Evolutionary conservation across 805 yeast genomes (phyloP).

Genomic region (Wickerhamomyces bovis): DNA sequence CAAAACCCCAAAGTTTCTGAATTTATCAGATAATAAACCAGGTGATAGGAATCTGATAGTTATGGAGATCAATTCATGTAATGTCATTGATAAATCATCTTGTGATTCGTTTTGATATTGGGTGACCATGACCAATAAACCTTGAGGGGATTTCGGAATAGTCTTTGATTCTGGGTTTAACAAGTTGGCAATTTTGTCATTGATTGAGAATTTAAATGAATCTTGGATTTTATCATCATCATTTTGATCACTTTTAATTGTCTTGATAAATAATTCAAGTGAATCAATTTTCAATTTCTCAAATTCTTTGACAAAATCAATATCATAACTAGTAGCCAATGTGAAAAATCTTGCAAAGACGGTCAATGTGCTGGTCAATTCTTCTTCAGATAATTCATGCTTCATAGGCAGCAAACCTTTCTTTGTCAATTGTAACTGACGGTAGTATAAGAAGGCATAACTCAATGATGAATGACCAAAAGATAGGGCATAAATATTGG

Average conservation of each 20-base stretch:
- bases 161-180: slow-evolving; percentile 24
- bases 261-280: slow-evolving; percentile 32
- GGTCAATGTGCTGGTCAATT: slow-evolving; percentile 27
- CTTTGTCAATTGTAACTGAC: slow-evolving; percentile 10
- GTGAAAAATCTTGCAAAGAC: slow-evolving; percentile 36
- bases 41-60: slow-evolving; percentile 39
- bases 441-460: slow-evolving; percentile 27
- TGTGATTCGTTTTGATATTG: slow-evolving; percentile 17
- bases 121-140: slow-evolving; percentile 26
- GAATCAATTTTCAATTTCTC: slow-evolving; percentile 30
- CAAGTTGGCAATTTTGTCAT: slow-evolving; percentile 26
- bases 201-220: slow-evolving; percentile 31
- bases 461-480: slow-evolving; percentile 24
- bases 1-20: slow-evolving; percentile 20
- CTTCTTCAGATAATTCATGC: slow-evolving; percentile 11
- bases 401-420: slow-evolving; percentile 8
- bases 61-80: slow-evolving; percentile 32
- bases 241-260: slow-evolving; percentile 26
- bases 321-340: slow-evolving; percentile 60
- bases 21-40: slow-evolving; percentile 21
- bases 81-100: slow-evolving; percentile 9
- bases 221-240: slow-evolving; percentile 30
- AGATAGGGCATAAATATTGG: slow-evolving; percentile 42
- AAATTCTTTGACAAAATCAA: slow-evolving; percentile 44
- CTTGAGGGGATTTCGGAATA: slow-evolving; percentile 27